Conservation (phyloP, 78 protist species). For the Dictyostelium brefeldianum region DNA sequence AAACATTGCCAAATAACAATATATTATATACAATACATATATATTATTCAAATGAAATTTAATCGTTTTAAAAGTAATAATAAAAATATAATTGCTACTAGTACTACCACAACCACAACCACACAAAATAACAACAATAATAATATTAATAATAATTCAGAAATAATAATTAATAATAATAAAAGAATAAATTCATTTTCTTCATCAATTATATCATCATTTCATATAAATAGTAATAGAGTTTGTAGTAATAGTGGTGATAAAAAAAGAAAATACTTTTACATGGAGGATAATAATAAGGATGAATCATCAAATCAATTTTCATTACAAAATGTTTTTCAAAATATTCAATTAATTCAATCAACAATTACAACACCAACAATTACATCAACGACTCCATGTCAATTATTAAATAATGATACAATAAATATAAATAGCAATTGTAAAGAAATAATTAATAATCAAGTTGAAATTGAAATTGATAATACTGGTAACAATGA, state of each 20-base stretch:
- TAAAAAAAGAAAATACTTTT: not conserved
- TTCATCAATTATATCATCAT: not conserved
- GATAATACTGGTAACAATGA: not conserved
- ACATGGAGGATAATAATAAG: not conserved
- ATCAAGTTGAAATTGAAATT: not conserved
- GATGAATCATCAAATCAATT: not conserved
- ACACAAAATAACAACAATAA: not conserved
- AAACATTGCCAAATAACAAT: not conserved
- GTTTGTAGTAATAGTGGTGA: not conserved
- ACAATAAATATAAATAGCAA: not conserved
- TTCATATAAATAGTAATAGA: not conserved
- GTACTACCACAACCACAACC: not conserved
- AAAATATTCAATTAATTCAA: not conserved
- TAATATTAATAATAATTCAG: too few relatives aligned
- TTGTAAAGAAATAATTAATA: not conserved
- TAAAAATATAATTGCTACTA: not conserved
- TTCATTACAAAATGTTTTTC: not conserved
- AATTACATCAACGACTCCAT: not conserved
- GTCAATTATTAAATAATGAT: not conserved
- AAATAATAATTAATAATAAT: not conserved
- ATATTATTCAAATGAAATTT: not conserved
- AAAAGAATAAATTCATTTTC: not conserved
- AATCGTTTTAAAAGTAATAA: slow-evolving; percentile 5
- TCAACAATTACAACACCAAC: not conserved
- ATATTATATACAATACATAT: not conserved